These are phyloP conservation scores for Teratosphaeria nubilosa DNA, from an alignment of 2,329 filamentous ascomycete species.

Conservation along the genomic window DNA sequence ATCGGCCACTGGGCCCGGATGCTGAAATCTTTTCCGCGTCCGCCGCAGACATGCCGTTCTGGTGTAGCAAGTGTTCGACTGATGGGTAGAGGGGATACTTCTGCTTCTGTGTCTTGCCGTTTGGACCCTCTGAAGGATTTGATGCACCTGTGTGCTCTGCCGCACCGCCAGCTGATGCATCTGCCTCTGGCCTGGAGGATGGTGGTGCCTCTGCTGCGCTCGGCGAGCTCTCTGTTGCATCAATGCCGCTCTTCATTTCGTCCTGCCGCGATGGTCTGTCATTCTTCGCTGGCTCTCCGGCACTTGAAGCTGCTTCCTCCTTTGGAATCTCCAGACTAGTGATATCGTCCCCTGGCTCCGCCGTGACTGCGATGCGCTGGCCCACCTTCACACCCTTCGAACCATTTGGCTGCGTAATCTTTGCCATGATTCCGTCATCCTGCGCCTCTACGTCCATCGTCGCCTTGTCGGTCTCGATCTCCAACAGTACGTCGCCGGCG, in stretches of 20 bases:
- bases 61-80: slow-evolving; percentile 69
- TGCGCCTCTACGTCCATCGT: slow-evolving; percentile 92
- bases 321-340: slow-evolving; percentile 62
- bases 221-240: slow-evolving; percentile 13
- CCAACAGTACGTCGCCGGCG: slow-evolving; percentile 76
- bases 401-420: slow-evolving; percentile 66
- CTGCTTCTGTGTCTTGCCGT: slow-evolving; percentile 44
- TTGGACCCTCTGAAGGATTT: background rate
- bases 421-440: slow-evolving; percentile 76
- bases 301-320: slow-evolving; percentile 45
- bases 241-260: slow-evolving; percentile 8
- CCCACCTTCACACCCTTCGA: slow-evolving; percentile 70
- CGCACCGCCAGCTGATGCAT: slow-evolving; percentile 1
- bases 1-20: slow-evolving; percentile 74
- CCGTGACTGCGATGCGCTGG: slow-evolving; percentile 69
- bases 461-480: slow-evolving; percentile 91
- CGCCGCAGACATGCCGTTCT: slow-evolving; percentile 64
- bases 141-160: slow-evolving; percentile 1
- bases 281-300: slow-evolving; percentile 23
- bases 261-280: slow-evolving; percentile 13
- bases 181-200: slow-evolving; percentile 17
- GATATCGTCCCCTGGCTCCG: slow-evolving; percentile 72
- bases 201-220: slow-evolving; percentile 12
- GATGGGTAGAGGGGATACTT: slow-evolving; percentile 72
- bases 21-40: slow-evolving; percentile 74